Percentiles rank a stretch among this genome's conserved stretches.
Evolutionary conservation across 345 rosid species (phyloP).

Genomic region (Microcos paniculata): DNA sequence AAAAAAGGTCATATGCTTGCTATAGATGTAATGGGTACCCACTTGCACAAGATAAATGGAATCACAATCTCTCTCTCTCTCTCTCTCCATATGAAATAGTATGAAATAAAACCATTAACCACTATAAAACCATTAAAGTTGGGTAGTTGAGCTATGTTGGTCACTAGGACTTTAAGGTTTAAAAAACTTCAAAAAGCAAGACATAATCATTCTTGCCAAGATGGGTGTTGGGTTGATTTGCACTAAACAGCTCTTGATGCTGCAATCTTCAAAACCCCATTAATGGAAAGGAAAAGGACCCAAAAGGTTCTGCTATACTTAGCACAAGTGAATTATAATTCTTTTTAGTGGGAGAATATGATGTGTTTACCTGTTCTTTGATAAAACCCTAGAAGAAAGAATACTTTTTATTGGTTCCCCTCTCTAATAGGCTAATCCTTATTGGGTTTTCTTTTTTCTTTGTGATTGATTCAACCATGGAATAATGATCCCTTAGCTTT

Average conservation of each 20-base stretch:
- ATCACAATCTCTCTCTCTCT: conserved; percentile 14
- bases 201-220: conserved; percentile 30
- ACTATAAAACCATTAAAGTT: conserved; percentile 10
- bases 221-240: conserved; percentile 20
- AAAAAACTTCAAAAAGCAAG: conserved; percentile 23
- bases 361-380: conserved; percentile 28
- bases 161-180: conserved; percentile 10
- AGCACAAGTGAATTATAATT: conserved; percentile 16
- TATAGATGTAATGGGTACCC: conserved; percentile 19
- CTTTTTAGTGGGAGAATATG: conserved; percentile 23
- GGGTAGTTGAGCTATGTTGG: conserved; percentile 24
- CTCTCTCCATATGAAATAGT: neutral
- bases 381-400: conserved; percentile 17
- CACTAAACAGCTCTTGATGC: conserved; percentile 21
- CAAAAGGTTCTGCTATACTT: conserved; percentile 3
- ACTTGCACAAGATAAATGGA: conserved; percentile 23
- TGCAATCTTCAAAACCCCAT: conserved; percentile 27
- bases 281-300: conserved; percentile 1
- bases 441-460: neutral
- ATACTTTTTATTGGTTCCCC: conserved; percentile 11
- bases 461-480: conserved; percentile 26
- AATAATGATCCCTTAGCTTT: conserved; percentile 26
- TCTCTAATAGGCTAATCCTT: neutral
- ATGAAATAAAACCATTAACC: neutral
- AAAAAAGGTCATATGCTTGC: conserved; percentile 7